Conservation (phyloP, 1,284 basidiomycete species). For the Peniophora sp. region DNA sequence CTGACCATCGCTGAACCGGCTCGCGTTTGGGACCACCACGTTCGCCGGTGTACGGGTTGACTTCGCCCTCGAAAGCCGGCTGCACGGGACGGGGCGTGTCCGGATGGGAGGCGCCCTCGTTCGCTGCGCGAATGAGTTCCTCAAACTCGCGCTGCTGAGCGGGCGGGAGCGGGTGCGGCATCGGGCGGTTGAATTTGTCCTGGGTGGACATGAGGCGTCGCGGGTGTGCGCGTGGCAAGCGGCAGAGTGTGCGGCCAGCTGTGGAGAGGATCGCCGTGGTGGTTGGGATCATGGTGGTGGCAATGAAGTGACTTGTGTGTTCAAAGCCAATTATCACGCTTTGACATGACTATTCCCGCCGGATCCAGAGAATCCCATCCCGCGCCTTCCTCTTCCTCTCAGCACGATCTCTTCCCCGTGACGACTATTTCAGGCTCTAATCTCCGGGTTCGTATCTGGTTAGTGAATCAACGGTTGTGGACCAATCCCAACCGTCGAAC, state of each 20-base stretch:
- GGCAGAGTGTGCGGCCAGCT: background rate
- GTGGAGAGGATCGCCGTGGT: background rate
- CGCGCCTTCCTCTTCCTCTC: no score
- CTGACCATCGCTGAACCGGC: conserved; percentile 55
- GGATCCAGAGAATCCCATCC: no score
- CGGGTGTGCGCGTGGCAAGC: background rate
- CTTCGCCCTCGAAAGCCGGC: conserved; percentile 66
- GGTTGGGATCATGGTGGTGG: background rate
- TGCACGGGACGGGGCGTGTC: conserved; percentile 52
- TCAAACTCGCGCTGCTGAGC: conserved; percentile 73
- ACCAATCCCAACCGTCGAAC: no score
- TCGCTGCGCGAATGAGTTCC: conserved; percentile 54
- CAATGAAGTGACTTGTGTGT: no score
- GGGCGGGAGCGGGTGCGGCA: conserved; percentile 63
- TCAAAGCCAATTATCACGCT: no score
- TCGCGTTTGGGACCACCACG: conserved; percentile 71
- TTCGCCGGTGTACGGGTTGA: conserved; percentile 71
- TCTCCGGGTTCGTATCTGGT: no score
- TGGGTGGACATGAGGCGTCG: conserved; percentile 18
- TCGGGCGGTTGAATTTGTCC: conserved; percentile 43
- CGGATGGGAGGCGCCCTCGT: conserved; percentile 46
- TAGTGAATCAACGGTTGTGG: no score
- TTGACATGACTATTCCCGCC: no score
- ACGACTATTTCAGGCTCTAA: no score
- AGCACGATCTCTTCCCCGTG: no score